A percentile compares a stretch with the other conserved stretches of the same genome.
phyloP scores from a whole-genome alignment of 2,329 filamentous ascomycete genomes.

The Chalaropsis ovoidea region DNA sequence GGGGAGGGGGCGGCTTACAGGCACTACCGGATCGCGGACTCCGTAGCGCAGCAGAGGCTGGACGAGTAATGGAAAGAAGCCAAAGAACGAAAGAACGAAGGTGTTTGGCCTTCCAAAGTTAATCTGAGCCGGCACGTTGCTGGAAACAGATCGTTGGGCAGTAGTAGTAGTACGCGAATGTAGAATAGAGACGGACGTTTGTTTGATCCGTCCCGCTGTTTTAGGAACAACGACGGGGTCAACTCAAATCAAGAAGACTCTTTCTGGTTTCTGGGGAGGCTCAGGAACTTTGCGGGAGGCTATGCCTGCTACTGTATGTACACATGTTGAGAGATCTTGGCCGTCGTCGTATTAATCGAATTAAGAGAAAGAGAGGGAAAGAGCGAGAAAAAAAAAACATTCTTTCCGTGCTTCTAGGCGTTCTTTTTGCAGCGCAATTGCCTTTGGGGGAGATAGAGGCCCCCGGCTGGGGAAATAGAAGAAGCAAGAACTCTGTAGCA shows the following conservation, averaged over 20 bases:
- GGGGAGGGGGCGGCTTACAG: neutral
- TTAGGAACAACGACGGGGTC: neutral
- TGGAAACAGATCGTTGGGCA: neutral
- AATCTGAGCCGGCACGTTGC: neutral
- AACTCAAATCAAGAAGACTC: neutral
- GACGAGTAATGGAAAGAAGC: neutral
- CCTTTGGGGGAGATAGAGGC: no score
- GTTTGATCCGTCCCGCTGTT: slow-evolving; percentile 11
- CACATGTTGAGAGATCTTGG: neutral
- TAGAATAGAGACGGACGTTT: neutral
- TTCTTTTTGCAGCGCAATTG: neutral
- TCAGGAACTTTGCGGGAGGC: no score
- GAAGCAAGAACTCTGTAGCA: neutral
- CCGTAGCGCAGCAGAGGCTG: neutral
- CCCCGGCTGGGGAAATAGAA: neutral
- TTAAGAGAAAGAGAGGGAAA: neutral
- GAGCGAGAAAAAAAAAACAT: neutral
- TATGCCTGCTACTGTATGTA: no score
- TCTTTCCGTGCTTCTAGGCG: slow-evolving; percentile 1
- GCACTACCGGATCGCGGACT: neutral
- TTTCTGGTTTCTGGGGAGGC: neutral
- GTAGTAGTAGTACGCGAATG: neutral
- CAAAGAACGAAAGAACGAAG: neutral
- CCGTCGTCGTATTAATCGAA: neutral
- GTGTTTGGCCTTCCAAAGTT: neutral